phyloP scores from a whole-genome alignment of 1,284 basidiomycete species.

The Sporisorium scitamineum region DNA sequence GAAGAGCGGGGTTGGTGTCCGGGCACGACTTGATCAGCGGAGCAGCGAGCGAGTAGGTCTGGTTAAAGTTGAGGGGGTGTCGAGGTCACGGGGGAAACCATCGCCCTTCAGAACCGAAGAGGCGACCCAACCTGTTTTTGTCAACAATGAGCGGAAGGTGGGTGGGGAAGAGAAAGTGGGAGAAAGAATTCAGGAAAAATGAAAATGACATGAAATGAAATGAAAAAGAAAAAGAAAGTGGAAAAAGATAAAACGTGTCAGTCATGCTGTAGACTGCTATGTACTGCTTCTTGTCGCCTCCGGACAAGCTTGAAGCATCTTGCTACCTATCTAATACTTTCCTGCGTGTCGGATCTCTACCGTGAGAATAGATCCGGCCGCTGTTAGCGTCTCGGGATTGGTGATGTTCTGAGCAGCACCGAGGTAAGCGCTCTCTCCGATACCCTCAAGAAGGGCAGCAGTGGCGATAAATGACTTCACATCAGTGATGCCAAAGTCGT shows the following conservation, averaged over 20 bases:
- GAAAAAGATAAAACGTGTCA: too few relatives aligned
- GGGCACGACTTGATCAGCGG: constrained; percentile 73
- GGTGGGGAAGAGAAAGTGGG: too few relatives aligned
- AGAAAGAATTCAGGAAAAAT: too few relatives aligned
- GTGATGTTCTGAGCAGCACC: constrained; percentile 73
- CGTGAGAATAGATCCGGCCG: constrained; percentile 59
- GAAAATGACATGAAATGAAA: too few relatives aligned
- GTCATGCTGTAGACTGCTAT: too few relatives aligned
- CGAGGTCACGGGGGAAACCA: constrained; percentile 63
- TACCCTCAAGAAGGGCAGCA: constrained; percentile 75
- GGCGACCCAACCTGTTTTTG: too few relatives aligned
- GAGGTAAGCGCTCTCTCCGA: constrained; percentile 74
- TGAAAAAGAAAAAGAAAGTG: too few relatives aligned
- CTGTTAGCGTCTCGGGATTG: constrained; percentile 50
- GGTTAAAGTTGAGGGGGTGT: constrained; percentile 73
- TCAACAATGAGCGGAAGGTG: too few relatives aligned
- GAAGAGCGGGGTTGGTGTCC: constrained; percentile 71
- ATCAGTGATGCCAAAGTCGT: constrained; percentile 73
- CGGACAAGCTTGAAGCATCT: too few relatives aligned
- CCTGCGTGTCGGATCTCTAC: constrained; percentile 55
- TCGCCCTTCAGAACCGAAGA: constrained; percentile 52
- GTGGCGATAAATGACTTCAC: constrained; percentile 73
- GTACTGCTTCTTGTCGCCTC: too few relatives aligned
- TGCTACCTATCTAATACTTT: too few relatives aligned
- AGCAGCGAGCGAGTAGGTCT: constrained; percentile 70